These are phyloP conservation scores for Podila horticola DNA, from an alignment of 192 early-diverging fungal species.

Conservation along the genomic window DNA sequence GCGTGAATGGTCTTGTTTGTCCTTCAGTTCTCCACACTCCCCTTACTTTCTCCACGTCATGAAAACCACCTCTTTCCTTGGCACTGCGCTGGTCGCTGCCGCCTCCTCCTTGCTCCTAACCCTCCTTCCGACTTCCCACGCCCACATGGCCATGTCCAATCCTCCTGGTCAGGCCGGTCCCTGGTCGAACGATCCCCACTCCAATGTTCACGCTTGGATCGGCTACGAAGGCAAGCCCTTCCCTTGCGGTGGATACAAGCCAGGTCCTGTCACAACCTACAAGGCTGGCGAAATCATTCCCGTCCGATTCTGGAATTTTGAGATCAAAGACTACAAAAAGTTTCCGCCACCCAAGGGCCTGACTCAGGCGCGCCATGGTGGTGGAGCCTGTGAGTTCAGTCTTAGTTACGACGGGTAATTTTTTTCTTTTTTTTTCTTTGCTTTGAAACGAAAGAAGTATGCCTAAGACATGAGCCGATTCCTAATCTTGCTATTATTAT, in stretches of 20 bases:
- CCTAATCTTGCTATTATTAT: conserved; percentile 12
- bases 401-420: no score
- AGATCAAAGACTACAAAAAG: conserved; percentile 15
- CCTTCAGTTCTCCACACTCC: background rate
- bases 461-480: no score
- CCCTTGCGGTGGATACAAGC: conserved; percentile 54
- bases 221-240: conserved; percentile 45
- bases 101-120: conserved; percentile 21
- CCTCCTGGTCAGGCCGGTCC: conserved; percentile 49
- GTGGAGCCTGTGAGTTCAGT: conserved; percentile 75
- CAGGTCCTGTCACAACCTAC: conserved; percentile 51
- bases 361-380: conserved; percentile 63
- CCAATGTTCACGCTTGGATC: conserved; percentile 33
- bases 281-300: conserved; percentile 58
- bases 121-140: conserved; percentile 20
- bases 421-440: no score
- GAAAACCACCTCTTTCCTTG: conserved; percentile 23
- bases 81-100: conserved; percentile 12
- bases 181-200: conserved; percentile 28
- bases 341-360: conserved; percentile 36
- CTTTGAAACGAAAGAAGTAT: no score
- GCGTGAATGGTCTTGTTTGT: no score
- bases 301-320: conserved; percentile 59
- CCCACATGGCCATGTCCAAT: conserved; percentile 49
- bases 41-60: background rate